Evolutionary conservation across 2,329 filamentous ascomycete species (phyloP), one percentile per base, ranked within the genome.

Genomic region (Exophiala viscosa): DNA sequence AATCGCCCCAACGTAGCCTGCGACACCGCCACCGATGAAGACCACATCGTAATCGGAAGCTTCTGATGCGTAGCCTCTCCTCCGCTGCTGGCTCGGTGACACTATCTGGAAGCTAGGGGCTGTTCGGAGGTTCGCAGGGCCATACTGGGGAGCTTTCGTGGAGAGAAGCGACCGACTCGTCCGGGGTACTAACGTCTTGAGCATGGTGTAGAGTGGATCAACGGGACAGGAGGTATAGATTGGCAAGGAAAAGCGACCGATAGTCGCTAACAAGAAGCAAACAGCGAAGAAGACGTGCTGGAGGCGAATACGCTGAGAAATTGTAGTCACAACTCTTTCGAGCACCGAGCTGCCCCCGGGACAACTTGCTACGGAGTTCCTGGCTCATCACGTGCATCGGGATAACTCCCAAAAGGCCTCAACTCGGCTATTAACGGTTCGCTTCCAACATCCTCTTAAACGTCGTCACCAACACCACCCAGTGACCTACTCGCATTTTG

Each of bases 1-100:
- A 80, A 99, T 99, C 66, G 93, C 93, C 62, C 93, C 92, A 67
- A 99, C 93, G 77, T 99, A 99, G 70, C 93, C 93, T 65, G 92
- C 93, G 67, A 97, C 93, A 77, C 93, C 93, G 72, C 93, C 93
- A 68, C 93, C 93, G 69, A 99, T 96, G 75, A 99, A 91, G 69
- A 99, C 87, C 50, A 99, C 81, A 73, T 99, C 93, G 75, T 96
- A 95, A 73, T 96, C 90, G 73, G 91, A 90, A 90, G 71, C 54
- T 59, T 58, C 58, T 53, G 58, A 61, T 39, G 57, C 57, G 45
- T 63, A 64, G 39, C 50, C 56, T 45, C 62, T 48, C 42, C 54
- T 48, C 43, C 50, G 46, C 43, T 57, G 60, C 35, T 54, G 52
- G 40, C 52, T 54, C 47, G 47, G 57, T 31, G 59, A 55, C 23